phyloP scores from a whole-genome alignment of 163 green algal genomes.

The Trebouxiophyceae sp. region DNA sequence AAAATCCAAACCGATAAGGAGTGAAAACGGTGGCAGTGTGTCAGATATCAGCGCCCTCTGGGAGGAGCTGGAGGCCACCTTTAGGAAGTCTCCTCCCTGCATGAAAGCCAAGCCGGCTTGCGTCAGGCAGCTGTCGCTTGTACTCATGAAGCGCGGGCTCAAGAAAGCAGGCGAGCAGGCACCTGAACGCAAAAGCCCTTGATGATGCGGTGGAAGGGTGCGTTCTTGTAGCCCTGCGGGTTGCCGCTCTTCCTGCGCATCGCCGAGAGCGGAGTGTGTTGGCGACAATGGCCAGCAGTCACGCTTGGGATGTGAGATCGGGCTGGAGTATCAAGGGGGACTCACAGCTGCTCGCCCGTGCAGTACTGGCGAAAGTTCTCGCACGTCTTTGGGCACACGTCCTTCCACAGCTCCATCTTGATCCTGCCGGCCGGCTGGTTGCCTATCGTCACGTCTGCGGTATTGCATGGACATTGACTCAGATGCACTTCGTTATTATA shows the following conservation, averaged over 20 bases:
- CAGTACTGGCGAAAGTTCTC: constrained; percentile 95
- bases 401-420: constrained; percentile 91
- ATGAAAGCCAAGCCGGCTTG: too few relatives aligned
- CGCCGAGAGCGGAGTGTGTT: too few relatives aligned
- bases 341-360: constrained; percentile 68
- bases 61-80: too few relatives aligned
- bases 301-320: too few relatives aligned
- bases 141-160: background rate
- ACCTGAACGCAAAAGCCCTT: constrained; percentile 74
- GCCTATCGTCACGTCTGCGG: constrained; percentile 78
- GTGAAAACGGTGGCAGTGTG: too few relatives aligned
- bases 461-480: too few relatives aligned
- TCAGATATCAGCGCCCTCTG: too few relatives aligned
- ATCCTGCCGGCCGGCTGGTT: constrained; percentile 67
- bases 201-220: constrained; percentile 86
- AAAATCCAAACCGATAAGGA: too few relatives aligned
- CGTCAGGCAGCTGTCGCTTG: background rate
- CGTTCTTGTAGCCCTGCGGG: constrained; percentile 85
- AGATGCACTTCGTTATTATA: too few relatives aligned
- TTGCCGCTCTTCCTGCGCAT: constrained; percentile 67
- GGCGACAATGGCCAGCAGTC: too few relatives aligned
- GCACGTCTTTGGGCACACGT: constrained; percentile 80
- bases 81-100: constrained; percentile 89
- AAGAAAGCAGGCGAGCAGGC: background rate
- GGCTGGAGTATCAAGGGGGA: too few relatives aligned